A percentile compares a stretch with the other conserved stretches of the same genome.
These are phyloP conservation scores for Datura wrightii DNA, from an alignment of 257 asterid species.

Conservation along the genomic window DNA sequence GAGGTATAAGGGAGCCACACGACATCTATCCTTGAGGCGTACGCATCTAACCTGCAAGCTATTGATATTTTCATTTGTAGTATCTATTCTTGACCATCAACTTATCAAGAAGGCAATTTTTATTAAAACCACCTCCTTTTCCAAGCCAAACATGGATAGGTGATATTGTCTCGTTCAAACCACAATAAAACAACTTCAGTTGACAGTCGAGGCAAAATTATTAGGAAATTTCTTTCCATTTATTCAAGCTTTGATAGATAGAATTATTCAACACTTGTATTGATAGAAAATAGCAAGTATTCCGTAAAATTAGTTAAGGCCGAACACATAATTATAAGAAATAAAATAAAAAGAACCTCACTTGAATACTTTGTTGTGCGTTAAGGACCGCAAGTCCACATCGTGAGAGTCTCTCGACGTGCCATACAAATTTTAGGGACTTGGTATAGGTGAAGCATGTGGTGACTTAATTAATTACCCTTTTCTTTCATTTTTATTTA, in stretches of 20 bases:
- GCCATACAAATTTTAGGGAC: not conserved
- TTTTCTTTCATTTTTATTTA: too few species aligned
- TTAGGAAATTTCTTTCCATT: not conserved
- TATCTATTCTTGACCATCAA: not conserved
- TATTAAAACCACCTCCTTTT: not conserved
- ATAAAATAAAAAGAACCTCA: not conserved
- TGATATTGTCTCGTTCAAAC: not conserved
- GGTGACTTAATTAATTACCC: not conserved
- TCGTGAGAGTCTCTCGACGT: not conserved
- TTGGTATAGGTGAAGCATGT: not conserved
- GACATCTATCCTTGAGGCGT: not conserved
- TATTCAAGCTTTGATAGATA: not conserved
- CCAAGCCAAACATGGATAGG: not conserved
- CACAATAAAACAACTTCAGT: not conserved
- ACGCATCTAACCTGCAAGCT: not conserved
- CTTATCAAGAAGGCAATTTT: not conserved
- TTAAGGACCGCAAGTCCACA: not conserved
- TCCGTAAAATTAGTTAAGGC: not conserved
- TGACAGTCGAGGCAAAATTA: not conserved
- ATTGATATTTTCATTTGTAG: not conserved
- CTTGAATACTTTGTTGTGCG: not conserved
- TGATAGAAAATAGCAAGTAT: not conserved
- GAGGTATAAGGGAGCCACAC: not conserved
- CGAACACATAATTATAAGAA: not conserved
- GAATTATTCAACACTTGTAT: not conserved